Conservation (phyloP, 257 asterid species). For the Sherardia arvensis region DNA sequence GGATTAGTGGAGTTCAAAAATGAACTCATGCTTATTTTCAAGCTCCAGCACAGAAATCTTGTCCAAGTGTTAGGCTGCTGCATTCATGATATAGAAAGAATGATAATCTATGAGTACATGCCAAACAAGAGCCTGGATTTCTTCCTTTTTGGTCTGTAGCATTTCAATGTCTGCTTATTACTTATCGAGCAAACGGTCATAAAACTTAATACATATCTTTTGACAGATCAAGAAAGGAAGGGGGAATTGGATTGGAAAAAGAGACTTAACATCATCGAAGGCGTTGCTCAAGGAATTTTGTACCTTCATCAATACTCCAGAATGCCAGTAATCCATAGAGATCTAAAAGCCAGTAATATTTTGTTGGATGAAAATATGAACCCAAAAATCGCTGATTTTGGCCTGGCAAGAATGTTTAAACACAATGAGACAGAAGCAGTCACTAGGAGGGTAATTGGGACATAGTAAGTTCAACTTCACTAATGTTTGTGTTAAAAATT, state of each 20-base stretch:
- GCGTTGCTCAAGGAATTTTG: conserved; percentile 48
- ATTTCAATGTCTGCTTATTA: background rate
- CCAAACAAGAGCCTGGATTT: conserved; percentile 8
- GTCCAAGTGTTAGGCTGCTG: conserved; percentile 28
- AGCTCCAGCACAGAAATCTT: conserved; percentile 57
- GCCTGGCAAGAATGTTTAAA: conserved; percentile 62
- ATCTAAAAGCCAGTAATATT: conserved; percentile 49
- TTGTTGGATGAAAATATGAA: conserved; percentile 49
- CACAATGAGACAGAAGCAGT: too few relatives aligned
- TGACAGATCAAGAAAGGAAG: conserved; percentile 19
- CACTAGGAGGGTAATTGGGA: conserved; percentile 46
- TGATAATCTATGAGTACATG: conserved; percentile 1
- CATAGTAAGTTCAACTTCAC: conserved; percentile 33
- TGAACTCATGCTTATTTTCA: conserved; percentile 49
- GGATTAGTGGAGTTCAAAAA: conserved; percentile 54
- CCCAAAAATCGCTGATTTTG: conserved; percentile 61
- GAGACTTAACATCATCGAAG: conserved; percentile 28
- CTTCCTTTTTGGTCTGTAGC: background rate
- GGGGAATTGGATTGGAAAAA: conserved; percentile 19
- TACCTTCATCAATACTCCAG: conserved; percentile 61
- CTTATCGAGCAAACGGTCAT: background rate
- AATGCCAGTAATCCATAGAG: conserved; percentile 46
- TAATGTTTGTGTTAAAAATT: too few relatives aligned
- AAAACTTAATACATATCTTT: background rate
- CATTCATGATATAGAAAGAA: conserved; percentile 1